Percentiles rank a stretch among this genome's conserved stretches.
Evolutionary conservation across 768 basidiomycete species (phyloP).

Genomic region (Leccinum sublutescens): DNA sequence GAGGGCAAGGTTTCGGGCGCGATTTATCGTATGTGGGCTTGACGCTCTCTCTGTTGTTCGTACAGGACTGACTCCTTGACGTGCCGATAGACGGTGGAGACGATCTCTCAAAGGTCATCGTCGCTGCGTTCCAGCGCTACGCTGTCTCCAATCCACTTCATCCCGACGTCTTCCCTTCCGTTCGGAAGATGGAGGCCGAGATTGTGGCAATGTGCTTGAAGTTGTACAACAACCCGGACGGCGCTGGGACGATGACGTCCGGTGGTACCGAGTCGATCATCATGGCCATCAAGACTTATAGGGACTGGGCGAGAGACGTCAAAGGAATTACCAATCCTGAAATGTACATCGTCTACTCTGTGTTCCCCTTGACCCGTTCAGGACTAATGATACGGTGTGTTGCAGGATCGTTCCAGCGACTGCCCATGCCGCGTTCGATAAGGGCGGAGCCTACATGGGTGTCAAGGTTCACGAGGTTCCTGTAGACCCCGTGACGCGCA

Average conservation of each 20-base stretch:
- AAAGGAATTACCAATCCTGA: constrained; percentile 92
- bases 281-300: constrained; percentile 92
- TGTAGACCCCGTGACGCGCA: constrained; percentile 71
- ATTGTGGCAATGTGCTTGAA: constrained; percentile 84
- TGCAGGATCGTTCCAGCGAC: constrained; percentile 77
- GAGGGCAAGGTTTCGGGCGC: constrained; percentile 80
- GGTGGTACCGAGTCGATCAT: constrained; percentile 97
- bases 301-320: constrained; percentile 83
- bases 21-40: constrained; percentile 71
- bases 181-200: constrained; percentile 97
- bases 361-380: background rate
- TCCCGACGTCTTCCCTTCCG: constrained; percentile 88
- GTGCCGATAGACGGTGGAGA: constrained; percentile 68
- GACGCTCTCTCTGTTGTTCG: background rate
- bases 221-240: constrained; percentile 80
- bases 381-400: background rate
- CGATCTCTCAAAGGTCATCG: constrained; percentile 74
- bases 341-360: constrained; percentile 45
- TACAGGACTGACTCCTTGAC: no score
- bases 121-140: constrained; percentile 78
- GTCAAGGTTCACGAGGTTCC: constrained; percentile 90
- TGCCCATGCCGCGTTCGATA: constrained; percentile 95
- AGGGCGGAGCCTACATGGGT: constrained; percentile 82
- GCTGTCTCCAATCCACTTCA: constrained; percentile 89
- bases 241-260: constrained; percentile 90